These are phyloP conservation scores for Chaetoscypha palmicola DNA, from an alignment of 2,329 filamentous ascomycete genomes.

Conservation along the genomic window DNA sequence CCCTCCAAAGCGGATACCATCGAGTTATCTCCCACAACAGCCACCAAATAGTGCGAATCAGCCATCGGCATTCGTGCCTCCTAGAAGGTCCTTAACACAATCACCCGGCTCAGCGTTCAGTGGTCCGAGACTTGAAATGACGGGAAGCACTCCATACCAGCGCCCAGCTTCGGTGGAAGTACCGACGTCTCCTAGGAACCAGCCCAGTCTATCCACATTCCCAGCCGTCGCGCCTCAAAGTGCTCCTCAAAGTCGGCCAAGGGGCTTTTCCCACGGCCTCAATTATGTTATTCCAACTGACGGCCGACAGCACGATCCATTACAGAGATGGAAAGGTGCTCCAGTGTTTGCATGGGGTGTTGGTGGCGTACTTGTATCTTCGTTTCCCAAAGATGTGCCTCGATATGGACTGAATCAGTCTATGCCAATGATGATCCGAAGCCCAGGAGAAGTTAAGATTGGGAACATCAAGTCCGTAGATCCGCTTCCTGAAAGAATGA, in stretches of 20 bases:
- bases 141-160: slow-evolving; percentile 35
- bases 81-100: slow-evolving; percentile 54
- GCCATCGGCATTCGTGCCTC: slow-evolving; percentile 40
- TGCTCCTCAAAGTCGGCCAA: slow-evolving; percentile 29
- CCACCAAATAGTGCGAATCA: slow-evolving; percentile 25
- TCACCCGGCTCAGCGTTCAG: slow-evolving; percentile 51
- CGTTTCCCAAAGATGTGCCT: slow-evolving; percentile 82
- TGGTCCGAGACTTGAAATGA: slow-evolving; percentile 36
- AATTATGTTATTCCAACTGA: slow-evolving; percentile 57
- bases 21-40: slow-evolving; percentile 42
- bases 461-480: slow-evolving; percentile 67
- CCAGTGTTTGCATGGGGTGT: slow-evolving; percentile 86
- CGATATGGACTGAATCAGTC: slow-evolving; percentile 67
- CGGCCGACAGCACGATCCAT: slow-evolving; percentile 63
- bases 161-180: slow-evolving; percentile 44
- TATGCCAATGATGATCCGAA: slow-evolving; percentile 71
- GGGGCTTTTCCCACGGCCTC: slow-evolving; percentile 48
- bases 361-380: slow-evolving; percentile 73
- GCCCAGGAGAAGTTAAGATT: slow-evolving; percentile 75
- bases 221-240: slow-evolving; percentile 18
- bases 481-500: slow-evolving; percentile 62
- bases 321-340: slow-evolving; percentile 85
- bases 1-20: slow-evolving; percentile 47
- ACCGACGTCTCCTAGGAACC: slow-evolving; percentile 22
- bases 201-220: slow-evolving; percentile 10